phyloP scores from a whole-genome alignment of 2,329 filamentous ascomycete genomes.

The Eurotiales sp. region DNA sequence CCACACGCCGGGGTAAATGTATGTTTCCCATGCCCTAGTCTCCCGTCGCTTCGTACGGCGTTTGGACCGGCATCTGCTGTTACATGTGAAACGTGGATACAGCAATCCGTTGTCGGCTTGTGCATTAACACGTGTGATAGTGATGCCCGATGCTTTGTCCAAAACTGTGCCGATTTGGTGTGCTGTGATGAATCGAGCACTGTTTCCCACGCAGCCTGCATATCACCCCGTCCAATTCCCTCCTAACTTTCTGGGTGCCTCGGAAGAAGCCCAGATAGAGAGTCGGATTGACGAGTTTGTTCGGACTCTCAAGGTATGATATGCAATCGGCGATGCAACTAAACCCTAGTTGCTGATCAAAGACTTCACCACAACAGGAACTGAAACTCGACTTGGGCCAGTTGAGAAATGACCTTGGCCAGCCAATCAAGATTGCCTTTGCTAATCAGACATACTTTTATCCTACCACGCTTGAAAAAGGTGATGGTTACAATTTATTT shows the following conservation, averaged over 20 bases:
- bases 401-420: conserved; percentile 57
- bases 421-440: conserved; percentile 76
- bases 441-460: conserved; percentile 64
- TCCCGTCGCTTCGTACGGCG: not conserved
- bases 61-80: not conserved
- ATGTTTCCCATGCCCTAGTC: conserved; percentile 27
- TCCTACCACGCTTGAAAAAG: conserved; percentile 41
- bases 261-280: conserved; percentile 76
- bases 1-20: conserved; percentile 85
- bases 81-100: conserved; percentile 17
- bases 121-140: conserved; percentile 34
- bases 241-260: conserved; percentile 65
- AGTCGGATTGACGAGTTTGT: conserved; percentile 57
- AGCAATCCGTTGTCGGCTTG: not conserved
- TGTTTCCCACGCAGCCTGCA: conserved; percentile 61
- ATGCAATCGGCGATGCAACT: not conserved
- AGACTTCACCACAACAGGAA: conserved; percentile 40
- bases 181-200: conserved; percentile 71
- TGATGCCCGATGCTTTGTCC: conserved; percentile 89
- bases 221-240: conserved; percentile 64
- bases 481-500: conserved; percentile 64
- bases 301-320: conserved; percentile 41
- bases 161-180: conserved; percentile 96
- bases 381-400: conserved; percentile 59
- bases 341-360: not conserved